Base-by-base conservation (phyloP, 805 yeast genomes). In the Saturnispora saitoi region DNA sequence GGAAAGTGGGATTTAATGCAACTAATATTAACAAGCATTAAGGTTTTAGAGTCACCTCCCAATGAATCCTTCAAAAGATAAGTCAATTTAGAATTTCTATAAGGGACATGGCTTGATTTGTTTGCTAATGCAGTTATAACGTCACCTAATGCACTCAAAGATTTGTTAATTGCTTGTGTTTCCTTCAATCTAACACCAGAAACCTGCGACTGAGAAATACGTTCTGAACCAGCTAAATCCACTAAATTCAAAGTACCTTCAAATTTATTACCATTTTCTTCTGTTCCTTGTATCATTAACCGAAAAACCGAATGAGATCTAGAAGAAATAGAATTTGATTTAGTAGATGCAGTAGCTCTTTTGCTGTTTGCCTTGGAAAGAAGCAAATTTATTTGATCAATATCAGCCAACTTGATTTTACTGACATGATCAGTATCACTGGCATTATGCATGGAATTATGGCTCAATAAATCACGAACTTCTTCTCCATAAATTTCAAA, bases 161-260 rank as follows among this genome's bases (percentile, higher is more conserved):
- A 88, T 62, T 80, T 85, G 66, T 91, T 91, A 50, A 91, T 91
- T 8, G 89, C 78, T 58, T 85, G 91, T 0, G 98, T 90, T 64
- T 91, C 99, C 54, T 77, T 77, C 26, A 91, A 68, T 43, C 97
- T 67, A 11, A 81, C 86, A 0, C 97, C 97, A 1, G 77, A 75
- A 0, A 80, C 95, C 58, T 81, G 85, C 0, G 96, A 85, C 15
- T 77, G 73, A 9, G 81, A 64, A 14, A 90, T 70, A 49, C 98
- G 71, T 67, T 91, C 99, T 0, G 96, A 87, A 2, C 99, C 99
- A 0, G 99, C 99, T 48, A 91, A 70, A 66, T 91, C 99, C 43
- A 93, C 80, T 48, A 91, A 68, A 59, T 91, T 90, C 49, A 91
- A 68, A 2, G 77, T 72, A 10, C 96, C 93, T 14, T 66, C 57